Conservation (phyloP, 2,329 filamentous ascomycete genomes). For the Colletotrichum sp. region DNA sequence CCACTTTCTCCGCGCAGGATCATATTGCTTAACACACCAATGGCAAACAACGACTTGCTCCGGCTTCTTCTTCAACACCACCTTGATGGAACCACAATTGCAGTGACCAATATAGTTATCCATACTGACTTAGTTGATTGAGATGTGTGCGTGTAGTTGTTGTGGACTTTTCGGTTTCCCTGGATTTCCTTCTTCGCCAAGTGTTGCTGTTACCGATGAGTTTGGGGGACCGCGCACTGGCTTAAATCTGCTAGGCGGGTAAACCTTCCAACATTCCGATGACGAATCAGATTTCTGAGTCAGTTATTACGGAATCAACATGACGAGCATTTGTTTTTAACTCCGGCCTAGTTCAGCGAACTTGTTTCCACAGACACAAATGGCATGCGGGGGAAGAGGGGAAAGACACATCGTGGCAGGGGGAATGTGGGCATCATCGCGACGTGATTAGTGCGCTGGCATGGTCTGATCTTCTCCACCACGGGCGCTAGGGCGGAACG, state of each 20-base stretch:
- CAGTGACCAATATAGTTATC: constrained; percentile 2
- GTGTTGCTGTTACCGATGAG: neutral
- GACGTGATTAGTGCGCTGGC: neutral
- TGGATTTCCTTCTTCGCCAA: neutral
- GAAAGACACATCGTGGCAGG: neutral
- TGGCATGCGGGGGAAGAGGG: neutral
- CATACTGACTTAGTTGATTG: neutral
- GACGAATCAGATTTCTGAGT: neutral
- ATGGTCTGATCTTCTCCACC: neutral
- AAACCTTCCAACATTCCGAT: neutral
- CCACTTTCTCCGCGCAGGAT: neutral
- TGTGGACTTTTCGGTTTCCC: neutral
- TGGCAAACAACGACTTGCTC: constrained; percentile 2
- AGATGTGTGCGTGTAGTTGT: neutral
- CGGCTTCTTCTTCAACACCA: constrained; percentile 1
- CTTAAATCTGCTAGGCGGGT: neutral
- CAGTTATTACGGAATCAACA: neutral
- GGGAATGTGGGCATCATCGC: neutral
- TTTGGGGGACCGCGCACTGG: neutral
- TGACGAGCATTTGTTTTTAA: neutral
- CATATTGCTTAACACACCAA: neutral
- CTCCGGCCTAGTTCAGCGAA: neutral
- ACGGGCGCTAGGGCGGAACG: neutral
- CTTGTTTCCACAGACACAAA: neutral
- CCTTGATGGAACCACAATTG: constrained; percentile 10